phyloP scores from a whole-genome alignment of 352 stramenopile genomes.

The Aphanomyces euteiches region DNA sequence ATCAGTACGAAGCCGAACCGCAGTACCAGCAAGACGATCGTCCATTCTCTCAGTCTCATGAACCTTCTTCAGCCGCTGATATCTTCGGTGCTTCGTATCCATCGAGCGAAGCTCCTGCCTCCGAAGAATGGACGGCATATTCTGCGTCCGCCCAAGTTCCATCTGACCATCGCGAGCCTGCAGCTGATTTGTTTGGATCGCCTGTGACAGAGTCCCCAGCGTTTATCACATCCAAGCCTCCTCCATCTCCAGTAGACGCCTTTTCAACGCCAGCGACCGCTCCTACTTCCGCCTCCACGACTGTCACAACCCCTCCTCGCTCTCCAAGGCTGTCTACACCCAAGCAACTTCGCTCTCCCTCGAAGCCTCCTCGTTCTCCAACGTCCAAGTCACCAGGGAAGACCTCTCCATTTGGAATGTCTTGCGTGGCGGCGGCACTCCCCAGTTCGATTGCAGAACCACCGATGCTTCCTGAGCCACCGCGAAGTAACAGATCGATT shows the following conservation, averaged over 20 bases:
- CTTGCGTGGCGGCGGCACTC: no score
- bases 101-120: no score
- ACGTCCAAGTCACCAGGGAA: background rate
- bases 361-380: background rate
- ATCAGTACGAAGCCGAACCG: background rate
- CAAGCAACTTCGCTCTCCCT: background rate
- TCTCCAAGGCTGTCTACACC: background rate
- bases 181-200: no score
- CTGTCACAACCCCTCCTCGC: background rate
- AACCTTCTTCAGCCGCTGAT: slow-evolving; percentile 4
- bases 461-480: background rate
- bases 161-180: no score
- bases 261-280: no score
- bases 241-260: no score
- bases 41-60: background rate
- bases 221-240: no score
- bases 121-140: no score
- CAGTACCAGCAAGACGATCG: no score
- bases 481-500: background rate
- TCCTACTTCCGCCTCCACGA: background rate
- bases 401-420: no score
- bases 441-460: background rate
- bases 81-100: background rate
- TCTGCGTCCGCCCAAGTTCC: no score
- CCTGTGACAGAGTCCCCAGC: no score